Percentiles rank a stretch among this genome's conserved stretches.
Evolutionary conservation across 2,329 filamentous ascomycete genomes (phyloP).

Genomic region (Acrocalymma vagum): DNA sequence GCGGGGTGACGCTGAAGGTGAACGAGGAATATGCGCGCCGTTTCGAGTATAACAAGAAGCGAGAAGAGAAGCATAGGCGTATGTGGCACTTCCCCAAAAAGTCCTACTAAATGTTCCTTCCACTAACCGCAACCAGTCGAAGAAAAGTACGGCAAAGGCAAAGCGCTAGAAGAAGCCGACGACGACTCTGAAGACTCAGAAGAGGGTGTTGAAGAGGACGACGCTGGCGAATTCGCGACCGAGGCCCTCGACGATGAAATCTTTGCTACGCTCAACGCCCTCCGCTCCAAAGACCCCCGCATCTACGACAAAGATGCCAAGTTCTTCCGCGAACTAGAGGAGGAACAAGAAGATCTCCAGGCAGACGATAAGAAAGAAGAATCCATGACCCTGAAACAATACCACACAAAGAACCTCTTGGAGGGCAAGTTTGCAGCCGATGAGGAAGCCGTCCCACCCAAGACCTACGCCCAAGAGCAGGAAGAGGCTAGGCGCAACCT

Average conservation of each 20-base stretch:
- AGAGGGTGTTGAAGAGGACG: constrained; percentile 83
- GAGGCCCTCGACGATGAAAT: constrained; percentile 88
- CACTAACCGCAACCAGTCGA: constrained; percentile 69
- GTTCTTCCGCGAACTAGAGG: constrained; percentile 77
- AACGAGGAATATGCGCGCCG: constrained; percentile 89
- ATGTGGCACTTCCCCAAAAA: constrained; percentile 35
- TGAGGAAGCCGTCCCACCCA: constrained; percentile 64
- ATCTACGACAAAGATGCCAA: constrained; percentile 83
- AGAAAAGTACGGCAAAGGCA: constrained; percentile 76
- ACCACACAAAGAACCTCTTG: constrained; percentile 90
- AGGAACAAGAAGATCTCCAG: constrained; percentile 50
- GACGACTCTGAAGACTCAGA: constrained; percentile 61
- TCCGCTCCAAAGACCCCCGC: constrained; percentile 88
- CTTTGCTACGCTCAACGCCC: constrained; percentile 83
- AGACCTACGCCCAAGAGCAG: constrained; percentile 89
- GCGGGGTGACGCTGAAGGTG: constrained; percentile 69
- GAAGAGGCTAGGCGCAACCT: constrained; percentile 81
- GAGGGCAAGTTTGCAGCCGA: constrained; percentile 70
- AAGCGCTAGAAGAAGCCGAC: constrained; percentile 47
- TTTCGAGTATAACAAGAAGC: constrained; percentile 97
- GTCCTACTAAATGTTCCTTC: neutral
- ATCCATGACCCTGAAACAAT: constrained; percentile 85
- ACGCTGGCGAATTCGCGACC: constrained; percentile 86
- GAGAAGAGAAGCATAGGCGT: constrained; percentile 82
- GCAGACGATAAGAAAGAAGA: constrained; percentile 76